Evolutionary conservation across 352 stramenopile species (phyloP).

Genomic region (Aphanomyces invadans): DNA sequence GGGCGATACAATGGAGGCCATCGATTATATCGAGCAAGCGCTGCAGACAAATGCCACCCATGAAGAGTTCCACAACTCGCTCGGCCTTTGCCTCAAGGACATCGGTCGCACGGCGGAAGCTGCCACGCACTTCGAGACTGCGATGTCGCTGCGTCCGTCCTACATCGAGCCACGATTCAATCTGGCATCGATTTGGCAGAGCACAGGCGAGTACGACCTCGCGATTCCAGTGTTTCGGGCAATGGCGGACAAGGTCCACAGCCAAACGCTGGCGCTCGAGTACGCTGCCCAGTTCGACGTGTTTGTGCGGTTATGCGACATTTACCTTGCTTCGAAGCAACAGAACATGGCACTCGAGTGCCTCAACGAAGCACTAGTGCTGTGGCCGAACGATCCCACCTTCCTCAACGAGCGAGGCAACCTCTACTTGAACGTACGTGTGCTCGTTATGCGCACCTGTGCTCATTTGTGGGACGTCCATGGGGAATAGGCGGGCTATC

Average conservation of each 20-base stretch:
- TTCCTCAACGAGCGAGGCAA: conserved; percentile 60
- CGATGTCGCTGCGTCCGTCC: conserved; percentile 43
- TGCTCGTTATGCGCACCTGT: background rate
- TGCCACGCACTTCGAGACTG: conserved; percentile 38
- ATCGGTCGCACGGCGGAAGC: conserved; percentile 38
- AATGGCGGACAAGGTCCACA: conserved; percentile 29
- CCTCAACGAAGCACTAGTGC: conserved; percentile 37
- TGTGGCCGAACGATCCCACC: conserved; percentile 42
- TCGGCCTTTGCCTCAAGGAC: conserved; percentile 43
- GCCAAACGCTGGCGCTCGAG: background rate
- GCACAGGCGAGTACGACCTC: conserved; percentile 44
- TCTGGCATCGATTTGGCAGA: conserved; percentile 43
- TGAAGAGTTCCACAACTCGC: conserved; percentile 43
- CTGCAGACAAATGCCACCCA: conserved; percentile 40
- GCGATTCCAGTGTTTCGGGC: conserved; percentile 46
- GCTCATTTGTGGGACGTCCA: background rate
- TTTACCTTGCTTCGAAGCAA: conserved; percentile 42
- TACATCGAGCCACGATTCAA: conserved; percentile 40
- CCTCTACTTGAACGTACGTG: conserved; percentile 25
- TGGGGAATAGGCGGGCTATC: conserved; percentile 33
- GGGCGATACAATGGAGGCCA: conserved; percentile 28
- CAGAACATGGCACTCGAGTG: conserved; percentile 45
- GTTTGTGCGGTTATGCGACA: conserved; percentile 40
- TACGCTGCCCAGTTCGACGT: conserved; percentile 34
- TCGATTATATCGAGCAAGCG: conserved; percentile 37